Percentiles rank a stretch among this genome's conserved stretches.
These are phyloP conservation scores for Neonectria punicea DNA, from an alignment of 2,329 filamentous ascomycete species.

Conservation along the genomic window DNA sequence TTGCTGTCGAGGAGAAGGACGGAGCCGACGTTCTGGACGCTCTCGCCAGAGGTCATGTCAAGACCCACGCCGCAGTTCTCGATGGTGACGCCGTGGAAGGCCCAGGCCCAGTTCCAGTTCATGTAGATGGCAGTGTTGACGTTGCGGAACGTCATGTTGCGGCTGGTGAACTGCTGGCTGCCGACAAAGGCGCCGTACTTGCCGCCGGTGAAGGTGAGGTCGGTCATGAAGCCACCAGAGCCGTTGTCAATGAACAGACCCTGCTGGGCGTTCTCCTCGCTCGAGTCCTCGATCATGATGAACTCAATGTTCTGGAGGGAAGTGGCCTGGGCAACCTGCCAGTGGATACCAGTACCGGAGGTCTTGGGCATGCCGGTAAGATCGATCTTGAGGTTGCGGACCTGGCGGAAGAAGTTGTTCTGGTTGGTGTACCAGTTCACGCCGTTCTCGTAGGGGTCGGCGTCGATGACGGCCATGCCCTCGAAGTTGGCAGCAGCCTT, in stretches of 20 bases:
- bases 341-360: conserved; percentile 78
- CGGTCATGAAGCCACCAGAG: conserved; percentile 84
- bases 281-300: conserved; percentile 77
- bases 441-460: conserved; percentile 82
- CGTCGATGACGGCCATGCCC: conserved; percentile 90
- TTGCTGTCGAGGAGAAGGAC: conserved; percentile 80
- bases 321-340: conserved; percentile 87
- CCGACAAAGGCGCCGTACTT: conserved; percentile 82
- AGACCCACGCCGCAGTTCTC: conserved; percentile 80
- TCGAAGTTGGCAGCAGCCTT: conserved; percentile 77
- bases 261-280: conserved; percentile 73
- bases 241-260: conserved; percentile 89
- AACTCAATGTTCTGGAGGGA: conserved; percentile 84
- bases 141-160: conserved; percentile 83
- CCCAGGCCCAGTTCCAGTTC: conserved; percentile 94
- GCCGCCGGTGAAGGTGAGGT: conserved; percentile 86
- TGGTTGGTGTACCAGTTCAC: conserved; percentile 84
- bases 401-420: conserved; percentile 84
- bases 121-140: conserved; percentile 87
- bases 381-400: conserved; percentile 86
- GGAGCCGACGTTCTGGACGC: conserved; percentile 83
- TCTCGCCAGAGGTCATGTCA: conserved; percentile 76
- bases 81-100: conserved; percentile 79
- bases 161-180: conserved; percentile 87
- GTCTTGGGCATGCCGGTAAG: conserved; percentile 71